A percentile compares a stretch with the other conserved stretches of the same genome.
These are phyloP conservation scores for Conticribra guillardii DNA, from an alignment of 108 stramenopile species.

Conservation along the genomic window DNA sequence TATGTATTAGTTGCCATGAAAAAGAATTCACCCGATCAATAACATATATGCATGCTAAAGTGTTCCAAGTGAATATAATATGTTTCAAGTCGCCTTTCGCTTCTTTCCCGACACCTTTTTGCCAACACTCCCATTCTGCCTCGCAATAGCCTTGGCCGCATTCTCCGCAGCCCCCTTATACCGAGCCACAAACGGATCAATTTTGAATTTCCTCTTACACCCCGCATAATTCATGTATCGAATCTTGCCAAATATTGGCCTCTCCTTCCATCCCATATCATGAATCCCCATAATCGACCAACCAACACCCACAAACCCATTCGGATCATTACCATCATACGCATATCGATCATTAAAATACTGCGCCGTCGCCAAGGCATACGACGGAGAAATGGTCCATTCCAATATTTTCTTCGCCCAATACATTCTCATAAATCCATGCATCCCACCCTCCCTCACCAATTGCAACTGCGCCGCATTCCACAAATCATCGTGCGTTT, in stretches of 20 bases:
- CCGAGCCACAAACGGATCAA: constrained; percentile 76
- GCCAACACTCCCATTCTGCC: constrained; percentile 2
- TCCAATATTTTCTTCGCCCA: constrained; percentile 99
- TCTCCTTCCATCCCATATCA: constrained; percentile 95
- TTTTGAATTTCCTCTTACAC: constrained; percentile 95
- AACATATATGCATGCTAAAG: too few species aligned
- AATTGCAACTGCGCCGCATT: constrained; percentile 97
- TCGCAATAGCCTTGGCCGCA: constrained; percentile 51
- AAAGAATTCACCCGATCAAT: too few species aligned
- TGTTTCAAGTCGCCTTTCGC: constrained; percentile 22
- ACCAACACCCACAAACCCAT: constrained; percentile 96
- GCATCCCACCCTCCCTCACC: constrained; percentile 93
- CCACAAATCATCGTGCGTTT: constrained; percentile 98
- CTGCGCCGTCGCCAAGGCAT: constrained; percentile 86
- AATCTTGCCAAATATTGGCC: constrained; percentile 96
- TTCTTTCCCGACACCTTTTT: constrained; percentile 47
- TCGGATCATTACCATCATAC: constrained; percentile 97
- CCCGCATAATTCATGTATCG: constrained; percentile 98
- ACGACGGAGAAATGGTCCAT: constrained; percentile 91
- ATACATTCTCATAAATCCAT: constrained; percentile 99
- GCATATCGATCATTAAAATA: constrained; percentile 98
- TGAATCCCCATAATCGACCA: constrained; percentile 98
- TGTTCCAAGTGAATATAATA: too few species aligned
- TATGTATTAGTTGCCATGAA: too few species aligned
- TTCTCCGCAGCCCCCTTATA: constrained; percentile 77